Conservation (phyloP, 2,329 filamentous ascomycete genomes). For the Dothistroma septosporum region DNA sequence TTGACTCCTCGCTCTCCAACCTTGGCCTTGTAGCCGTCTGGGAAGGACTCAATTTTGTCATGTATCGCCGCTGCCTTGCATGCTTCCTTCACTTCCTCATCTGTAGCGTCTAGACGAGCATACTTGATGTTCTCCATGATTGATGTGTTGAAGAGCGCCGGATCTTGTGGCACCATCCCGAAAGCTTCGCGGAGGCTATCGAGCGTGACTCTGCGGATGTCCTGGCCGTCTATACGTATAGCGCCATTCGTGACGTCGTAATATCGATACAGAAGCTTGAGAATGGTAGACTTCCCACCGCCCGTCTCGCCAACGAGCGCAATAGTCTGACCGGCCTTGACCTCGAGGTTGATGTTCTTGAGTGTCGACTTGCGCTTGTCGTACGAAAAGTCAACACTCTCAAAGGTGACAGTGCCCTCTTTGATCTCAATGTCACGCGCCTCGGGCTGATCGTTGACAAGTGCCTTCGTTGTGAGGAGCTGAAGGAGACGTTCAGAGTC, state of each 20-base stretch:
- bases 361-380: constrained; percentile 52
- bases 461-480: constrained; percentile 56
- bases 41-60: constrained; percentile 58
- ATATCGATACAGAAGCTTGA: constrained; percentile 58
- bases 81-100: constrained; percentile 57
- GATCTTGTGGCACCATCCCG: constrained; percentile 63
- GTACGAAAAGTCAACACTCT: constrained; percentile 55
- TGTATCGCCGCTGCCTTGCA: constrained; percentile 61
- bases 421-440: constrained; percentile 46
- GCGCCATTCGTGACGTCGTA: constrained; percentile 55
- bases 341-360: constrained; percentile 47
- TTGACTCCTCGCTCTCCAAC: constrained; percentile 76
- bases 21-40: constrained; percentile 65
- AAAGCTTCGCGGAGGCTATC: constrained; percentile 56
- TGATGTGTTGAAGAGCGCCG: constrained; percentile 60
- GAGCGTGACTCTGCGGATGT: constrained; percentile 57
- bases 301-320: constrained; percentile 61
- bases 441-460: constrained; percentile 47
- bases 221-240: constrained; percentile 57
- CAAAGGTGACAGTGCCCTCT: constrained; percentile 51
- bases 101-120: constrained; percentile 56
- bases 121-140: constrained; percentile 64
- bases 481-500: constrained; percentile 61
- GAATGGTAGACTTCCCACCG: constrained; percentile 58
- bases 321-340: constrained; percentile 52